Evolutionary conservation across 2,329 filamentous ascomycete species (phyloP).

Genomic region (Grosmannia serpens): DNA sequence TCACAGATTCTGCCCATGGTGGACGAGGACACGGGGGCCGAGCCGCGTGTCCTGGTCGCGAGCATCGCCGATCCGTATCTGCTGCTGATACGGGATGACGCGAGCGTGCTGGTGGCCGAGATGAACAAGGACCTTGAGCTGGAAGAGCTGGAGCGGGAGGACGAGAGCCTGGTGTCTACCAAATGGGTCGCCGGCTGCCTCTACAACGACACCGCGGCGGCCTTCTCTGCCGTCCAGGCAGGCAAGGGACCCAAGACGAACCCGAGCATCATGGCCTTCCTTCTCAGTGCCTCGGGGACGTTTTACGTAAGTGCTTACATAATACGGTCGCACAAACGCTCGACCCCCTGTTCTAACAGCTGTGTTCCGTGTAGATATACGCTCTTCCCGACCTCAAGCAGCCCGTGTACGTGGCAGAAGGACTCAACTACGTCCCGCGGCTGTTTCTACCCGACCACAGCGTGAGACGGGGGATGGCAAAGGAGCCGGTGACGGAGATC

Average conservation of each 20-base stretch:
- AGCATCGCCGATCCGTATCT: slow-evolving; percentile 84
- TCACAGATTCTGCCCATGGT: slow-evolving; percentile 87
- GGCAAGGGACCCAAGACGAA: slow-evolving; percentile 27
- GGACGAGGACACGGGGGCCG: slow-evolving; percentile 77
- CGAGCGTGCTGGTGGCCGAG: slow-evolving; percentile 65
- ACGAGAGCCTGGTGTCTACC: slow-evolving; percentile 41
- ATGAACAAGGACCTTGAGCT: slow-evolving; percentile 75
- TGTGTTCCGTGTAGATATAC: slow-evolving; percentile 48
- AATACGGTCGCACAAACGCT: too few species aligned
- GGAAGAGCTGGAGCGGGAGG: slow-evolving; percentile 63
- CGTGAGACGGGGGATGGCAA: slow-evolving; percentile 56
- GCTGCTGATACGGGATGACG: slow-evolving; percentile 72
- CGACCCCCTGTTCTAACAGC: too few species aligned
- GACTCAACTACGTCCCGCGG: slow-evolving; percentile 66
- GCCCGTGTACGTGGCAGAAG: slow-evolving; percentile 63
- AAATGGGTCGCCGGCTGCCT: slow-evolving; percentile 79
- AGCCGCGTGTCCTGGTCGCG: slow-evolving; percentile 65
- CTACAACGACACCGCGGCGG: slow-evolving; percentile 54
- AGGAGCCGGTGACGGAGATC: slow-evolving; percentile 67
- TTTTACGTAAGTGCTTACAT: slow-evolving; percentile 50
- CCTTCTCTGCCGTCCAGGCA: slow-evolving; percentile 34
- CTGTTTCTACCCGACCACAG: slow-evolving; percentile 61
- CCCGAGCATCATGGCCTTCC: slow-evolving; percentile 57
- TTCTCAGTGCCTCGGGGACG: slow-evolving; percentile 64
- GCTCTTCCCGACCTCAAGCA: slow-evolving; percentile 61